Evolutionary conservation across 768 basidiomycete species (phyloP).

Genomic region (Boletus tomentosulus): DNA sequence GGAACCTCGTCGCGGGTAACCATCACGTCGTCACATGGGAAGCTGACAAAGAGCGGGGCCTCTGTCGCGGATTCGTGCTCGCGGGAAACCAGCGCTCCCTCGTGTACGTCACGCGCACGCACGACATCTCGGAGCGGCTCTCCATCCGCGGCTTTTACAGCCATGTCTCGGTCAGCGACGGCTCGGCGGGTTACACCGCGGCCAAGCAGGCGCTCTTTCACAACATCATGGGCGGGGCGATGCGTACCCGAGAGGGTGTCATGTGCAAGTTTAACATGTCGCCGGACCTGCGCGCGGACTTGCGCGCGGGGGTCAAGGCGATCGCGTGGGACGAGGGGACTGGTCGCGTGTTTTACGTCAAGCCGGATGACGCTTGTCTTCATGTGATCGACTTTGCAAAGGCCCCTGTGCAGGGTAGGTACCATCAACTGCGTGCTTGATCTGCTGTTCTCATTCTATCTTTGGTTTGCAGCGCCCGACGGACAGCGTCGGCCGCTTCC

Average conservation of each 20-base stretch:
- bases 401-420: conserved; percentile 32
- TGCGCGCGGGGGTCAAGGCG: conserved; percentile 37
- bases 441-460: conserved; percentile 14
- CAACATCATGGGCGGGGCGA: conserved; percentile 18
- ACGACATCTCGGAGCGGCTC: conserved; percentile 24
- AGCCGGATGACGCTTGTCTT: conserved; percentile 37
- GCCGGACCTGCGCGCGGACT: conserved; percentile 14
- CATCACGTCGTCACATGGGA: conserved; percentile 28
- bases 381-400: conserved; percentile 48
- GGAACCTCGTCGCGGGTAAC: conserved; percentile 22
- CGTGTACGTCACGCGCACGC: conserved; percentile 25
- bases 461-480: conserved; percentile 29
- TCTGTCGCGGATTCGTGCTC: conserved; percentile 30
- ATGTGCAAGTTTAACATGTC: conserved; percentile 26
- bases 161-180: conserved; percentile 36
- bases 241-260: conserved; percentile 14
- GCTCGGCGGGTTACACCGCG: conserved; percentile 18
- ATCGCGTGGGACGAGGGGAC: conserved; percentile 66
- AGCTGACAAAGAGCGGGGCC: conserved; percentile 16
- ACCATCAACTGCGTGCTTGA: neutral
- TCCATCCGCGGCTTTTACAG: conserved; percentile 31
- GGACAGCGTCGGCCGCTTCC: conserved; percentile 31
- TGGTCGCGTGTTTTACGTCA: conserved; percentile 54
- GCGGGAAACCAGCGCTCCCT: conserved; percentile 31
- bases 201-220: conserved; percentile 19